Conservation (phyloP, 176 grass and related monocot species). For the Leersia perrieri region DNA sequence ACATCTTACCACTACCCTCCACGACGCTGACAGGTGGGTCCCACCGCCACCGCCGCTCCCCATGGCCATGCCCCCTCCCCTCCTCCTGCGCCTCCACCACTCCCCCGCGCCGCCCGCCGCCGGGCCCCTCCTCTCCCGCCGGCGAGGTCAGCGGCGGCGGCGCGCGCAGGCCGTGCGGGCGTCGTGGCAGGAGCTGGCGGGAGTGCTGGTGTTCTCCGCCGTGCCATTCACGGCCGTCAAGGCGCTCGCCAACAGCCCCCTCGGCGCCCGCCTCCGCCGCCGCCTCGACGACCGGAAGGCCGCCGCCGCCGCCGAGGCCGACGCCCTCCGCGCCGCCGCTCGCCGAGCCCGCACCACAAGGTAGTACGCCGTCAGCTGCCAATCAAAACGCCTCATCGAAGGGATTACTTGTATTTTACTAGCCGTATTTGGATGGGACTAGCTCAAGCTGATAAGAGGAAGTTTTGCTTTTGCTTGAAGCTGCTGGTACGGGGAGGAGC, state of each 20-base stretch:
- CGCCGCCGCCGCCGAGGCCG: conserved; percentile 53
- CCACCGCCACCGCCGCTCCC: background rate
- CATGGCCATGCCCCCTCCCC: conserved; percentile 10
- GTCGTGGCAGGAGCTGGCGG: conserved; percentile 81
- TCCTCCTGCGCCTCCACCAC: background rate
- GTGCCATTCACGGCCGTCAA: conserved; percentile 90
- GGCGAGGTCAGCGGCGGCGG: background rate
- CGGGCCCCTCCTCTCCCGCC: background rate
- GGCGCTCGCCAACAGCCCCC: conserved; percentile 73
- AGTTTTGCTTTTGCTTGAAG: conserved; percentile 3
- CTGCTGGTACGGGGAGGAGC: conserved; percentile 72
- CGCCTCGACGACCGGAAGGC: conserved; percentile 62
- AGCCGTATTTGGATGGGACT: background rate
- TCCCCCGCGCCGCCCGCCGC: background rate
- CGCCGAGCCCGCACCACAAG: conserved; percentile 52
- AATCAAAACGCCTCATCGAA: background rate
- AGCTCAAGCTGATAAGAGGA: background rate
- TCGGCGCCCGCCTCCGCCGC: conserved; percentile 63
- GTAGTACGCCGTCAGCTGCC: background rate
- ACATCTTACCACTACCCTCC: background rate
- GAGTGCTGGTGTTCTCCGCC: conserved; percentile 85
- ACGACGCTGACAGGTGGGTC: background rate
- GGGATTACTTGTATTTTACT: background rate
- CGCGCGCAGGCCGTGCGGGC: background rate
- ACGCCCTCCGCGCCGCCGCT: conserved; percentile 43